Base-by-base conservation (phyloP, 208 protist genomes). In the Trypanosoma grayi region DNA sequence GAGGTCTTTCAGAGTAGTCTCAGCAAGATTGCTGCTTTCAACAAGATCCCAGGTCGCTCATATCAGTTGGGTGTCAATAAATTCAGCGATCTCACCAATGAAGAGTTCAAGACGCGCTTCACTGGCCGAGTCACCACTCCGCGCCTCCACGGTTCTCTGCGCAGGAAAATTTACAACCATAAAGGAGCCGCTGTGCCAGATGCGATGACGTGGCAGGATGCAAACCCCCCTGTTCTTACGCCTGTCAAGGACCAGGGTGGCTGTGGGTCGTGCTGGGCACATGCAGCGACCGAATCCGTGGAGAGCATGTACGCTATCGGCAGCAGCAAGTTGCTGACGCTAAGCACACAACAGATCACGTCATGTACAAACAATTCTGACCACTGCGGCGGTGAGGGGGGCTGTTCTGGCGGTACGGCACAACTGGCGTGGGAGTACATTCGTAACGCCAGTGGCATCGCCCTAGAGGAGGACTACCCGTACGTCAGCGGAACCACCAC, bases 321-420 rank as follows among this genome's bases (percentile, higher is more conserved):
- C 3, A 87, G 68, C 1, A 72, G 78, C 2, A 56, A 83, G 16
- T 68, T 97, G 8, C 50, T 84, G 22, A 74, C 73, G 7, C 73
- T 98, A 6, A 97, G 91, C 25, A 86, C 93, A 60, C 91, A 98
- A 70, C 76, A 97, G 60, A 61, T 98, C 39, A 95, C 97, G 25
- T 87, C 95, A 36, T 99, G 97, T 77, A 69, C 73, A 3, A 48
- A 73, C 16, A 94, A 89, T 50, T 60, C 69, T 16, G 22, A 50
- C 18, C 72, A 79, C 54, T 86, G 85, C 44, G 85, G 75, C 24
- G 84, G 78, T 31, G 72, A 75, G 27, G 72, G 79, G 28, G 93
- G 90, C 30, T 98, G 91, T 62, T 44, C 62, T 13, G 93, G 93
- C 18, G 83, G 92, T 45, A 74, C 88, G 28, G 89, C 87, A 51